A percentile compares a stretch with the other conserved stretches of the same genome.
phyloP scores from a whole-genome alignment of 768 basidiomycete species.

The Trichaptum fuscoviolaceum region DNA sequence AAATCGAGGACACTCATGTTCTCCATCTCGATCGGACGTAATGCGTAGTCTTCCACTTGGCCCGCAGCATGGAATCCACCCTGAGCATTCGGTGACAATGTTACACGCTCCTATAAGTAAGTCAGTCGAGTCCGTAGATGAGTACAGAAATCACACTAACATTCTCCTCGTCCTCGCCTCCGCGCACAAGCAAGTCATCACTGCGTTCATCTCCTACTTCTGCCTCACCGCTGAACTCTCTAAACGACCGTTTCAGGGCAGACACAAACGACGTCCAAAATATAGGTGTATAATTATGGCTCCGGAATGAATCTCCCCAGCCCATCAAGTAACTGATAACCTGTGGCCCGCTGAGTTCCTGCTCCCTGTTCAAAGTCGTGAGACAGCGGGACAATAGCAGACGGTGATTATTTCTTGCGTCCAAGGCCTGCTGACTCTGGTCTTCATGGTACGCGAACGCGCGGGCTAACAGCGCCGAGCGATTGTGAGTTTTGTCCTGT shows the following conservation, averaged over 20 bases:
- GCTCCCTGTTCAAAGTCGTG: constrained; percentile 29
- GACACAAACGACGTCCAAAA: constrained; percentile 28
- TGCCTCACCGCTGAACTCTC: constrained; percentile 18
- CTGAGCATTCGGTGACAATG: no score
- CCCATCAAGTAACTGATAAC: constrained; percentile 39
- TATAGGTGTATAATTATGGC: constrained; percentile 31
- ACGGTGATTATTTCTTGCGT: constrained; percentile 20
- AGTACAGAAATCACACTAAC: no score
- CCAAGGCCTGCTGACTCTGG: constrained; percentile 2
- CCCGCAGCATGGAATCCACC: no score
- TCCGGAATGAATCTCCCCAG: constrained; percentile 33
- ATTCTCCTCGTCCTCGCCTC: no score
- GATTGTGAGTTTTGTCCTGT: constrained; percentile 28
- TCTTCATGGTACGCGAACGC: constrained; percentile 25
- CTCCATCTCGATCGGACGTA: no score
- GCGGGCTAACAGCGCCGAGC: constrained; percentile 30
- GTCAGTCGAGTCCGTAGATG: no score
- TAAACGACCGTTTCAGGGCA: constrained; percentile 16
- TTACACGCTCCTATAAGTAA: no score
- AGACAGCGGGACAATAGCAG: constrained; percentile 28
- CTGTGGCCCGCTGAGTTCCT: constrained; percentile 34
- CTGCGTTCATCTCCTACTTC: no score
- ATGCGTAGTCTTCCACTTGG: no score
- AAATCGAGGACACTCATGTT: neutral
- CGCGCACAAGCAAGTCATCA: no score